Evolutionary conservation across 202 grass and related monocot genomes (phyloP).

Genomic region (Eragrostis tef): DNA sequence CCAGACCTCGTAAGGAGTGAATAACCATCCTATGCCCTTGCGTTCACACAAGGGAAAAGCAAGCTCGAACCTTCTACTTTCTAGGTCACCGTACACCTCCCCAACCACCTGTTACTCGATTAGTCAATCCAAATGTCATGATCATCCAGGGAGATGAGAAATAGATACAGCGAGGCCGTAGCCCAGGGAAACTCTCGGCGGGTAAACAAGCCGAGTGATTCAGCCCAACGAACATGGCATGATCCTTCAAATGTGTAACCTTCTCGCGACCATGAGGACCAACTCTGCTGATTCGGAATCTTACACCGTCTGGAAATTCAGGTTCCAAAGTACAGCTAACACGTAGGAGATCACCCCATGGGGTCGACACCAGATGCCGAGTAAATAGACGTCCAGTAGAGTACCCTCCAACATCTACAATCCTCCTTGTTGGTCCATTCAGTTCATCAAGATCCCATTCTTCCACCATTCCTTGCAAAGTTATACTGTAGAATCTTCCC

Average conservation of each 20-base stretch:
- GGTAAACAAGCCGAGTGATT: slow-evolving; percentile 33
- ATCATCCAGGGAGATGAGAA: slow-evolving; percentile 14
- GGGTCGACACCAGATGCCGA: slow-evolving; percentile 21
- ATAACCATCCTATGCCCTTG: too few relatives aligned
- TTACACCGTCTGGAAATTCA: not conserved
- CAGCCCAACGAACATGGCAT: slow-evolving; percentile 14
- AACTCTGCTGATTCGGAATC: not conserved
- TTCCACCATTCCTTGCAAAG: not conserved
- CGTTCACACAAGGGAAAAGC: too few relatives aligned
- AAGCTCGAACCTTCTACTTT: too few relatives aligned
- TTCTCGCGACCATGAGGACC: not conserved
- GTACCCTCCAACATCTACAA: not conserved
- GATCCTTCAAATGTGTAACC: not conserved
- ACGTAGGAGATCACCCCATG: slow-evolving; percentile 24
- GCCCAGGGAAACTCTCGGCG: not conserved
- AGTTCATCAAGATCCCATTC: slow-evolving; percentile 30
- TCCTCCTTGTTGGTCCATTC: not conserved
- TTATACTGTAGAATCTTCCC: slow-evolving; percentile 9
- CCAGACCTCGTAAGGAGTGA: too few relatives aligned
- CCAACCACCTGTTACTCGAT: too few relatives aligned
- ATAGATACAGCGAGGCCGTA: slow-evolving; percentile 7
- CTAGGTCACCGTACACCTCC: too few relatives aligned
- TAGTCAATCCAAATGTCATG: too few relatives aligned
- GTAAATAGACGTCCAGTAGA: not conserved
- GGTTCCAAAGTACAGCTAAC: not conserved